Evolutionary conservation across 2,329 filamentous ascomycete species (phyloP).

Genomic region (Coniella lustricola): DNA sequence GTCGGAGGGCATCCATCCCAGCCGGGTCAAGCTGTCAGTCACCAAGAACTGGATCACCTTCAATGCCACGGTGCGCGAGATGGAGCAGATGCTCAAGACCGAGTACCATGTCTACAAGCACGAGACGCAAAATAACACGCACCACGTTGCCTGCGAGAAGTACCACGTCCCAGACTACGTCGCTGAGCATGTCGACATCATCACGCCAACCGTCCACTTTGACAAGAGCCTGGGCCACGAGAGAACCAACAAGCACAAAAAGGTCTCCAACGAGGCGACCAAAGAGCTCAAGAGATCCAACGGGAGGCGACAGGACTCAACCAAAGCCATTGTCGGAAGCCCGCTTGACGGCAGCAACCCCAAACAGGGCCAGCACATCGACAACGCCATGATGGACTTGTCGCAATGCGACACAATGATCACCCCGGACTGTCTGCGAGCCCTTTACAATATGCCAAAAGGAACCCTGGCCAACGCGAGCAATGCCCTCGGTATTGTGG

Average conservation of each 20-base stretch:
- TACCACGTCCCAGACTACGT: constrained; percentile 33
- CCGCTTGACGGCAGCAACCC: constrained; percentile 22
- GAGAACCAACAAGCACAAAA: constrained; percentile 19
- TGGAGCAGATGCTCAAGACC: constrained; percentile 45
- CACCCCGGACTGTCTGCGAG: constrained; percentile 48
- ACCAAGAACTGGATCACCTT: constrained; percentile 49
- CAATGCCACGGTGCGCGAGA: constrained; percentile 45
- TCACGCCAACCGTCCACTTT: constrained; percentile 34
- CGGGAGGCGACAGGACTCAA: constrained; percentile 17
- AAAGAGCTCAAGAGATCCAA: constrained; percentile 21
- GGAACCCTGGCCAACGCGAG: constrained; percentile 27
- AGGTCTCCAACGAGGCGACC: constrained; percentile 19
- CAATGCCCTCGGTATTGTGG: constrained; percentile 48
- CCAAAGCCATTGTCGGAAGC: constrained; percentile 23
- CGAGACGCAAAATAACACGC: constrained; percentile 22
- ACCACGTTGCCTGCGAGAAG: constrained; percentile 34
- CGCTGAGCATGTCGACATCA: constrained; percentile 32
- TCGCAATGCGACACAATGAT: constrained; percentile 45
- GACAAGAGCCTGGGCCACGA: constrained; percentile 26
- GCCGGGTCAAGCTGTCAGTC: constrained; percentile 41
- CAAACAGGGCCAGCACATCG: constrained; percentile 25
- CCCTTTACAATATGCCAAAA: constrained; percentile 38
- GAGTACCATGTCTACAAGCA: constrained; percentile 46
- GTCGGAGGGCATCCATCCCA: constrained; percentile 39
- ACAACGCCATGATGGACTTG: constrained; percentile 25